Base-by-base conservation (phyloP, 2,329 filamentous ascomycete species). In the Fusarium sp. region DNA sequence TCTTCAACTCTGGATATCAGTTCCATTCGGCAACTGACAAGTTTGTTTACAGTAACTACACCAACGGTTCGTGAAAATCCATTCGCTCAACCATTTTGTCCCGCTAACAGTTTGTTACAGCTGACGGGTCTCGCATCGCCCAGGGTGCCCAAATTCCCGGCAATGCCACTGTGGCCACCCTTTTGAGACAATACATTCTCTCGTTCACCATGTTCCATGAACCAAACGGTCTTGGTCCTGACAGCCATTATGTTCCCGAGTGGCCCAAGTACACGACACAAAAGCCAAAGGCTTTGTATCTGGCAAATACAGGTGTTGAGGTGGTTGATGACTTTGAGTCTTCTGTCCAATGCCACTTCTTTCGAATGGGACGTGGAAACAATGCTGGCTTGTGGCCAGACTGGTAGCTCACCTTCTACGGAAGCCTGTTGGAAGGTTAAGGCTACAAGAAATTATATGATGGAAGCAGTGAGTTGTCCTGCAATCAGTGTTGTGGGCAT, bases 1-100 rank as follows among this genome's bases (percentile, higher is more conserved):
- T 66, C 35, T 66, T 66, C 27, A 66, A 66, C 20, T 54, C 63
- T 14, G 63, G 63, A 29, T 66, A 61, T 20, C 63, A 66, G 33
- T 60, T 66, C 38, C 63, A 66, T 54, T 60, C 56, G 5, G 63
- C 63, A 35, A 66, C 63, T 8, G 57, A 20, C 20, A 36, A 61
- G 9, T 66, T 52, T 20, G 4, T 61, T 5, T 66, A 52, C 20
- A 66, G 35, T 18, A 61, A 66, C 56, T 52, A 61, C 18, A 66
- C 56, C 3, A 18, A 52, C 9, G 33, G 57, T 61, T 36, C 9
- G 63, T 66, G 8, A 9, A n/a, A 14, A 8, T 5, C 25, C 22
- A 14, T 25, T 40, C 27, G 7, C 3, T 9, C 0, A 16, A 14
- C 2, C 5, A 16, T 11, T 25, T 10, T 13, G 5, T 6, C 4